A percentile compares a stretch with the other conserved stretches of the same genome.
These are phyloP conservation scores for Alternaria conjuncta DNA, from an alignment of 2,329 filamentous ascomycete genomes.

Conservation along the genomic window DNA sequence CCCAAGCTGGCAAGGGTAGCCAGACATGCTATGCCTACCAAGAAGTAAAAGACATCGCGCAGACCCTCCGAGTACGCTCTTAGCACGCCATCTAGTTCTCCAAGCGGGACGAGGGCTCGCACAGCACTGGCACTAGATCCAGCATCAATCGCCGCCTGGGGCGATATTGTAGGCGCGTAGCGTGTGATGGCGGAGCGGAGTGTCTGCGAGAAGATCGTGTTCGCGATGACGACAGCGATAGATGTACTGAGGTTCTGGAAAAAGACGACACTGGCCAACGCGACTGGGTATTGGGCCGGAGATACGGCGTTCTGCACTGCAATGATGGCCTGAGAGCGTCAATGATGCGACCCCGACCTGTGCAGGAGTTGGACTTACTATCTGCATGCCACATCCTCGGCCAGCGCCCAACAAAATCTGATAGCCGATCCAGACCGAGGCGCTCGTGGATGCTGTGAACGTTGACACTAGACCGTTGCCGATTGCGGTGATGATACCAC, in stretches of 20 bases:
- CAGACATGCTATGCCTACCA: conserved; percentile 19
- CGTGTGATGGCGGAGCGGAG: conserved; percentile 17
- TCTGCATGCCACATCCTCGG: conserved; percentile 33
- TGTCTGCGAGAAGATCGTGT: conserved; percentile 35
- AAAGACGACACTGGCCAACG: conserved; percentile 45
- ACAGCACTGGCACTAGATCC: conserved; percentile 34
- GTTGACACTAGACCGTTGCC: conserved; percentile 52
- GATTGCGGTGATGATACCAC: conserved; percentile 44
- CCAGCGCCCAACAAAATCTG: conserved; percentile 36
- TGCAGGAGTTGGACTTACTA: conserved; percentile 13
- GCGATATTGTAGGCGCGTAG: conserved; percentile 34
- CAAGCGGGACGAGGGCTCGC: conserved; percentile 19
- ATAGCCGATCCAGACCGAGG: conserved; percentile 38
- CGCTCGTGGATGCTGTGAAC: conserved; percentile 40
- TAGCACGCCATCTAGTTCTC: conserved; percentile 28
- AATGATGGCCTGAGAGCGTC: conserved; percentile 27
- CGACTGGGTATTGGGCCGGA: conserved; percentile 35
- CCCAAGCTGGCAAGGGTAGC: conserved; percentile 21
- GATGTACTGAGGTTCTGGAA: conserved; percentile 45
- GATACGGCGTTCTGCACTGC: conserved; percentile 42
- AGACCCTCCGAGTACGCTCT: conserved; percentile 31
- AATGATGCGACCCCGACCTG: not conserved
- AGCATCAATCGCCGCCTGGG: conserved; percentile 27
- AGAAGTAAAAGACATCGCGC: conserved; percentile 34
- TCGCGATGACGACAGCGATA: conserved; percentile 38